A percentile compares a stretch with the other conserved stretches of the same genome.
phyloP scores from a whole-genome alignment of 1,139 yeast genomes.

The Blastobotrys serpentis region DNA sequence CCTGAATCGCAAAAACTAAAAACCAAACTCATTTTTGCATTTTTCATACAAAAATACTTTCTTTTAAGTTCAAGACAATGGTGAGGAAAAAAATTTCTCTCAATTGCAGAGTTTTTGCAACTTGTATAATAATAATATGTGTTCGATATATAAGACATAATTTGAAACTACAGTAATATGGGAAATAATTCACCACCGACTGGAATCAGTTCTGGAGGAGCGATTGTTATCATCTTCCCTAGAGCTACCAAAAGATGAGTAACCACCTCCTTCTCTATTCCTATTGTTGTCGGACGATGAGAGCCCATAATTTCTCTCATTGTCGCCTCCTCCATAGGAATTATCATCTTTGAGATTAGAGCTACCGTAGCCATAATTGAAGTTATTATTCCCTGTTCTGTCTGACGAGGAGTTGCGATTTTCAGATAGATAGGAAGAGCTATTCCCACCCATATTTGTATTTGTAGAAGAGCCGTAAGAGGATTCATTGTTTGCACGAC shows the following conservation, averaged over 20 bases:
- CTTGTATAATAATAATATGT: background rate
- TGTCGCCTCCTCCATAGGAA: background rate
- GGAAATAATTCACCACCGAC: background rate
- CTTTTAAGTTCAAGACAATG: background rate
- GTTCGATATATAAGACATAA: background rate
- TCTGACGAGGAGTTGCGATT: background rate
- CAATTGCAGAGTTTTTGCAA: background rate
- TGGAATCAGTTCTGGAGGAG: background rate
- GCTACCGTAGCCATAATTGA: background rate
- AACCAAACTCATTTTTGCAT: too few species aligned
- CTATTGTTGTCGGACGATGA: background rate
- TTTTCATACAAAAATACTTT: too few species aligned
- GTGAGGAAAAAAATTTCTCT: background rate
- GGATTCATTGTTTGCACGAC: background rate
- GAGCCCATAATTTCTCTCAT: background rate
- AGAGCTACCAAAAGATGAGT: background rate
- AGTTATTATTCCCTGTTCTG: background rate
- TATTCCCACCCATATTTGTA: background rate
- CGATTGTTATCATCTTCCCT: background rate
- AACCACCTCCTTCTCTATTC: background rate
- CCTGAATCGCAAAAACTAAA: too few species aligned
- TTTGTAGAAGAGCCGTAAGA: background rate
- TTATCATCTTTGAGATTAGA: background rate
- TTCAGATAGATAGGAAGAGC: background rate
- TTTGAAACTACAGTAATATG: background rate